These are phyloP conservation scores for Plasmopara muralis DNA, from an alignment of 352 stramenopile genomes.

Conservation along the genomic window DNA sequence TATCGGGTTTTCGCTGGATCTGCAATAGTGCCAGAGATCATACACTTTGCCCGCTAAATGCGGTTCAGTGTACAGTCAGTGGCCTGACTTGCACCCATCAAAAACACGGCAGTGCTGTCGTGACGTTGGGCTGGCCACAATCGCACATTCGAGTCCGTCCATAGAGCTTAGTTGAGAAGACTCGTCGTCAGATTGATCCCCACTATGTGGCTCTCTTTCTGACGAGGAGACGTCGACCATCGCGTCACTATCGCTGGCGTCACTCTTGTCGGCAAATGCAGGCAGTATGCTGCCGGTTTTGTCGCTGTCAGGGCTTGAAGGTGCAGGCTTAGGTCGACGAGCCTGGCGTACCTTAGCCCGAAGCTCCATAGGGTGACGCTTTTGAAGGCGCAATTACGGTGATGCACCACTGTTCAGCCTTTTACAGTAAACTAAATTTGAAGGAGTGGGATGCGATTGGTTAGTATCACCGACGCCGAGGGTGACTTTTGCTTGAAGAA, in stretches of 20 bases:
- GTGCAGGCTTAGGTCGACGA: no score
- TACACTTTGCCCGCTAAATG: not conserved
- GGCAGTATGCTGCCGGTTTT: not conserved
- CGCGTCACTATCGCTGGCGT: not conserved
- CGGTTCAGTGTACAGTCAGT: no score
- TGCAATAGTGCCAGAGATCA: not conserved
- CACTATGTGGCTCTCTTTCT: slow-evolving; percentile 1
- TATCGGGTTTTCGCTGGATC: not conserved
- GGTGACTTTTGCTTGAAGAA: no score
- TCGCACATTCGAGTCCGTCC: not conserved
- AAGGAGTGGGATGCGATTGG: no score
- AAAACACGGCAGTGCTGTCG: not conserved
- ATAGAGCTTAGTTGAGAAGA: not conserved
- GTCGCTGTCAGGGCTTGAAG: no score
- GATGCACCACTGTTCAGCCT: no score
- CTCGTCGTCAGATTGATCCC: not conserved
- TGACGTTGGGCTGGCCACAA: not conserved
- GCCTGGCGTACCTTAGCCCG: no score
- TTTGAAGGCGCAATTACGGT: no score
- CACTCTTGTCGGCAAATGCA: not conserved
- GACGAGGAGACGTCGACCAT: not conserved
- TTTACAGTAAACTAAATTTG: no score
- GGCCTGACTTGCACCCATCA: not conserved
- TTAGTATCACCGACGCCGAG: no score
- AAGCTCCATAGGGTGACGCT: no score